Conservation (phyloP, 2,329 filamentous ascomycete species). For the Hymenoscyphus infarciens region DNA sequence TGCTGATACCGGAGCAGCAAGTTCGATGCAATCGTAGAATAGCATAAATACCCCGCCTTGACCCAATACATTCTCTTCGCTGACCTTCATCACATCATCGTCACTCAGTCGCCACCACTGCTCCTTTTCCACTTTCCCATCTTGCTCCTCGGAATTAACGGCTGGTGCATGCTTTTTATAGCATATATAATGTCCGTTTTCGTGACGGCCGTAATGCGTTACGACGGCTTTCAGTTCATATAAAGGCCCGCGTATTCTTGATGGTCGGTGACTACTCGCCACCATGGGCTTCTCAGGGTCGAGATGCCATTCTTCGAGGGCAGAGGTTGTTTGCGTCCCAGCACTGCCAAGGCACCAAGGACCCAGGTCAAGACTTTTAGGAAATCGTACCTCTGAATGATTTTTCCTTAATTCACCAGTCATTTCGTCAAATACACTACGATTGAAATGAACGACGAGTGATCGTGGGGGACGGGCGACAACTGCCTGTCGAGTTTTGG, state of each 20-base stretch:
- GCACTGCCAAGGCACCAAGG: constrained; percentile 77
- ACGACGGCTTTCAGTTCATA: constrained; percentile 83
- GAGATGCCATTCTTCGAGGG: constrained; percentile 65
- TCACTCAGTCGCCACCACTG: constrained; percentile 93
- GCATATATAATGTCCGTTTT: constrained; percentile 94
- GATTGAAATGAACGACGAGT: constrained; percentile 83
- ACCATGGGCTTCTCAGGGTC: constrained; percentile 73
- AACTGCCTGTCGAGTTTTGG: constrained; percentile 86
- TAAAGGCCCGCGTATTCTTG: constrained; percentile 52
- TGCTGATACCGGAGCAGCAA: constrained; percentile 24
- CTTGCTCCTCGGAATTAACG: constrained; percentile 20
- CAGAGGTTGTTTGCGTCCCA: constrained; percentile 25
- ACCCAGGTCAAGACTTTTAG: constrained; percentile 67
- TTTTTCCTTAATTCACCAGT: constrained; percentile 84
- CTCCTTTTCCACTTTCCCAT: constrained; percentile 14
- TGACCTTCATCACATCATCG: constrained; percentile 72
- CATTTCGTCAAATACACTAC: constrained; percentile 82
- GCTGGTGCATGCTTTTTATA: constrained; percentile 65
- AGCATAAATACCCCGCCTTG: constrained; percentile 91
- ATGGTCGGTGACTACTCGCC: constrained; percentile 48
- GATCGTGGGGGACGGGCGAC: constrained; percentile 78
- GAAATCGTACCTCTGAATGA: constrained; percentile 73
- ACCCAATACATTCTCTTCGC: constrained; percentile 67
- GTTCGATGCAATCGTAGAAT: constrained; percentile 79
- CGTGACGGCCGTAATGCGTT: constrained; percentile 85